Conservation (phyloP, 1,284 basidiomycete species). For the Apiotrichum akiyoshidainum region DNA sequence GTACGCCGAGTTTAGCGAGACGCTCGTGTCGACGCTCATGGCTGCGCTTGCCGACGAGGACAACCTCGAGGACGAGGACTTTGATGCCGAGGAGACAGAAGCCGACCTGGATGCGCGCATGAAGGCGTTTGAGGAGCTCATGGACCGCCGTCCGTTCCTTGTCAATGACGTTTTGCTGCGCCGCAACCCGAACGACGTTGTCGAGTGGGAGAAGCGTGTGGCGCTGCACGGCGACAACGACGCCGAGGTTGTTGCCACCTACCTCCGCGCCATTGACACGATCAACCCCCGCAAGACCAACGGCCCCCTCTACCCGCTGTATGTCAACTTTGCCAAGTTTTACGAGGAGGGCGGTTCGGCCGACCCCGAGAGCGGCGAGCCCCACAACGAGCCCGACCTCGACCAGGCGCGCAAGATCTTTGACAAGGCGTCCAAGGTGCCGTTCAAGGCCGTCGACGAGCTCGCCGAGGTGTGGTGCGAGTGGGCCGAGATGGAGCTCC, state of each 20-base stretch:
- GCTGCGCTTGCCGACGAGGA: constrained; percentile 64
- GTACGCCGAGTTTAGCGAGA: constrained; percentile 91
- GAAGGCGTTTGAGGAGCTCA: constrained; percentile 89
- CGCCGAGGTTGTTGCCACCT: constrained; percentile 90
- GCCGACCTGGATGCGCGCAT: constrained; percentile 82
- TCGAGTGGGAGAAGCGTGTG: constrained; percentile 99
- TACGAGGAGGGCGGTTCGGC: constrained; percentile 88
- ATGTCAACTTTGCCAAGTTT: constrained; percentile 93
- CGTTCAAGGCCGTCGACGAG: constrained; percentile 94
- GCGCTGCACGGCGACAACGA: constrained; percentile 90
- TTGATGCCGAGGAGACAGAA: constrained; percentile 71
- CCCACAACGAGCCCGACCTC: constrained; percentile 69
- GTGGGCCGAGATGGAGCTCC: constrained; percentile 97
- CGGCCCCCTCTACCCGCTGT: constrained; percentile 84
- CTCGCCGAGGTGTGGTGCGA: constrained; percentile 98
- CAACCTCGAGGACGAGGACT: constrained; percentile 65
- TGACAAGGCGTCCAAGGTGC: constrained; percentile 85
- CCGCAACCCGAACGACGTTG: constrained; percentile 95
- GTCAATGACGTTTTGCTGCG: constrained; percentile 93
- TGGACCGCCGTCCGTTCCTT: constrained; percentile 93
- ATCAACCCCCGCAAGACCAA: constrained; percentile 87
- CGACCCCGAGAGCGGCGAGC: constrained; percentile 56
- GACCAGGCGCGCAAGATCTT: constrained; percentile 85
- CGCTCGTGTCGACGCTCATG: constrained; percentile 89
- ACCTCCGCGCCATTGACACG: constrained; percentile 82